A percentile compares a stretch with the other conserved stretches of the same genome.
These are phyloP conservation scores for Musa itinerans DNA, from an alignment of 176 grass and related monocot genomes.

Conservation along the genomic window DNA sequence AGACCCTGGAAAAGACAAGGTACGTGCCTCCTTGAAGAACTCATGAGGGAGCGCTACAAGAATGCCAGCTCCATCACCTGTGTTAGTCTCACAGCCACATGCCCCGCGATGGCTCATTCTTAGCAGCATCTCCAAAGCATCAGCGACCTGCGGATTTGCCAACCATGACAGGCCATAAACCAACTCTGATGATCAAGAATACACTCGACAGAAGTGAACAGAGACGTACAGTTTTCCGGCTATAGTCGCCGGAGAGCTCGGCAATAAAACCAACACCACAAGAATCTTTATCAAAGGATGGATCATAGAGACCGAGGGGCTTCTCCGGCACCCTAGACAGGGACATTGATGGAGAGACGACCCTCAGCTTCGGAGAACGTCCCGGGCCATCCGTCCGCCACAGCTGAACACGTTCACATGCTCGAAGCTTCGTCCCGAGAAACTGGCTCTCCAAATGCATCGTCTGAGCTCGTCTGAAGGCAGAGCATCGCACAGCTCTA, in stretches of 20 bases:
- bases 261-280: conserved; percentile 94
- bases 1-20: background rate
- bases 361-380: conserved; percentile 15
- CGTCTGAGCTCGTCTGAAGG: conserved; percentile 24
- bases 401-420: conserved; percentile 38
- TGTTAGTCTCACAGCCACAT: conserved; percentile 90
- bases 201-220: background rate
- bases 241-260: conserved; percentile 70
- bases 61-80: conserved; percentile 91
- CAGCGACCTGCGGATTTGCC: conserved; percentile 41
- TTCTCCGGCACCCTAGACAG: conserved; percentile 67
- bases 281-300: conserved; percentile 78
- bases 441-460: conserved; percentile 51
- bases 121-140: conserved; percentile 87
- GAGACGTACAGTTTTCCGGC: conserved; percentile 60
- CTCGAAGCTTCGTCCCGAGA: conserved; percentile 25
- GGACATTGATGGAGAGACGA: conserved; percentile 35
- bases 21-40: conserved; percentile 57
- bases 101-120: conserved; percentile 92
- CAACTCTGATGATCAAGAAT: background rate
- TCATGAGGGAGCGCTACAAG: conserved; percentile 79
- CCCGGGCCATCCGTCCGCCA: conserved; percentile 27
- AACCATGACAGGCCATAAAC: background rate
- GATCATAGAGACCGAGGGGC: conserved; percentile 81
- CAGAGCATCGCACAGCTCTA: conserved; percentile 24